Conservation (phyloP, 495 filamentous ascomycete genomes). For the Penicillium canescens region DNA sequence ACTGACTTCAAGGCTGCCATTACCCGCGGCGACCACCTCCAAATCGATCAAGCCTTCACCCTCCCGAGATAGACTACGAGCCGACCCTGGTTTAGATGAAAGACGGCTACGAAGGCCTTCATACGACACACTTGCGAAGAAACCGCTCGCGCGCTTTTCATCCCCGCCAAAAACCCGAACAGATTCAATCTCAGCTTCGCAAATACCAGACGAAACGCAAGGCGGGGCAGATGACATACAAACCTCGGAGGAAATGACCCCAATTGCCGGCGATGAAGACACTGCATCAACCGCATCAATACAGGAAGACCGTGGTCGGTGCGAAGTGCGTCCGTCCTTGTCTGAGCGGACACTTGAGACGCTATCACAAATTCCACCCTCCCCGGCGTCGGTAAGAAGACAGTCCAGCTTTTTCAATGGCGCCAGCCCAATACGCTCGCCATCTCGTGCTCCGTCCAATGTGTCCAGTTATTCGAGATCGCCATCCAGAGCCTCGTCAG, state of each 20-base stretch:
- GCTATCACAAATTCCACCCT: slow-evolving; percentile 61
- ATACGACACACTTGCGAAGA: slow-evolving; percentile 40
- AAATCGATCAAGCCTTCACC: slow-evolving; percentile 45
- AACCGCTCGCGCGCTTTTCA: slow-evolving; percentile 31
- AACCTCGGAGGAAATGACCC: slow-evolving; percentile 17
- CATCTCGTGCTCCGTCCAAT: slow-evolving; percentile 55
- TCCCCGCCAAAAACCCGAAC: slow-evolving; percentile 23
- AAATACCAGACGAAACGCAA: slow-evolving; percentile 19
- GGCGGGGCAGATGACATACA: slow-evolving; percentile 16
- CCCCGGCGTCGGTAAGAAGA: slow-evolving; percentile 56
- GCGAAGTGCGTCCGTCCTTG: slow-evolving; percentile 51
- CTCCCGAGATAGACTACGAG: slow-evolving; percentile 43
- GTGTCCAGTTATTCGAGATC: slow-evolving; percentile 49
- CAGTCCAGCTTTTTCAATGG: slow-evolving; percentile 62
- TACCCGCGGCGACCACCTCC: slow-evolving; percentile 37
- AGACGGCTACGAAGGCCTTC: slow-evolving; percentile 41
- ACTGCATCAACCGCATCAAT: not conserved
- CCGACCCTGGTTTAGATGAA: slow-evolving; percentile 41
- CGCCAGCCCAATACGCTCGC: slow-evolving; percentile 56
- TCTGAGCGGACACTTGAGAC: slow-evolving; percentile 72
- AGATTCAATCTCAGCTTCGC: slow-evolving; percentile 3
- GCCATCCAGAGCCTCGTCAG: slow-evolving; percentile 46
- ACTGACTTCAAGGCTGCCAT: slow-evolving; percentile 40
- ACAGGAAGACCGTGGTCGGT: slow-evolving; percentile 34
- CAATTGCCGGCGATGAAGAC: slow-evolving; percentile 19